Base-by-base conservation (phyloP, 2,329 filamentous ascomycete species). In the Metarhizium guizhouense region DNA sequence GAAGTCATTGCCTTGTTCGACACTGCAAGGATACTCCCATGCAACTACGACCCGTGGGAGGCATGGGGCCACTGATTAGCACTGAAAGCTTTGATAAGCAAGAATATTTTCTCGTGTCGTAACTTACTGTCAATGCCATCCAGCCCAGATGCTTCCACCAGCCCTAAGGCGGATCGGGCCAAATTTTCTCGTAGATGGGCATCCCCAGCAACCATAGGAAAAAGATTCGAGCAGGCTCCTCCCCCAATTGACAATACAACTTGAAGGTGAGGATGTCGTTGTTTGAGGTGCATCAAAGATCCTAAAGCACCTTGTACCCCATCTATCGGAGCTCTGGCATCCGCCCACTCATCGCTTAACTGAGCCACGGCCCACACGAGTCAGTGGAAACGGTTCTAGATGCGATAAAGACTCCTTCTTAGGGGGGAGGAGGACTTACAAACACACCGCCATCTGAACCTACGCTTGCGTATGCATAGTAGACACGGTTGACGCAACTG, bases 401-500 rank as follows among this genome's bases (percentile, higher is more conserved):
- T 38, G 32, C 6, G 5, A 54, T 29, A 20, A 16, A 47, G 38
- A 40, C 38, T 16, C 8, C 8, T 13, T 40, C 13, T 40, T 4
- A 45, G 52, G 56, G 47, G 59, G 25, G 25, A 25, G 25, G 25
- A 55, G 18, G 58, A 77, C 82, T 74, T 72, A 92, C 88, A 76
- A 88, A 87, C 59, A 93, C 83, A 54, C 81, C 82, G 52, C 89
- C 88, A 67, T 91, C 86, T 52, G 79, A 72, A 59, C 83, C 82
- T 47, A 93, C 81, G 71, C 81, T 87, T 57, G 88, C 88, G 79
- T 89, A 92, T 13, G 88, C 87, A 67, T 93, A 93, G 70, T 91
- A 92, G 30, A 92, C 83, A 65, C 90, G 86, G 61, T 86, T 91
- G 64, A 93, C 84, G 64, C 86, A 88, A 61, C 82, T 82, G 68